phyloP scores from a whole-genome alignment of 2,329 filamentous ascomycete genomes.

The Aspergillus hiratsukae region DNA sequence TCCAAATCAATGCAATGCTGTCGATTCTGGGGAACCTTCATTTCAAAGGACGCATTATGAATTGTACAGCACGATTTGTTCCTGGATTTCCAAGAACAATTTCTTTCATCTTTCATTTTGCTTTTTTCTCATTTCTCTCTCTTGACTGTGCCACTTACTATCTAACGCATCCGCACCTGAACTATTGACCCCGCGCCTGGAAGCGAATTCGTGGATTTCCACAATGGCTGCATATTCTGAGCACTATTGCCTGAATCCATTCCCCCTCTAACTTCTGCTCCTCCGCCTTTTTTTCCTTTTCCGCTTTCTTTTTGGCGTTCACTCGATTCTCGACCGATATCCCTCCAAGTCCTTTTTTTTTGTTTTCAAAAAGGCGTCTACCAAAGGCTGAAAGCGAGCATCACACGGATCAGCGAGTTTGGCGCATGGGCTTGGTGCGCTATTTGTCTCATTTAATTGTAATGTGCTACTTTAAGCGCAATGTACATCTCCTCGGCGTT shows the following conservation, averaged over 20 bases:
- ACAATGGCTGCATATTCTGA: not conserved
- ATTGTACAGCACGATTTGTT: not conserved
- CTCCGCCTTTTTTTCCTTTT: constrained; percentile 7
- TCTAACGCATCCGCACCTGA: not conserved
- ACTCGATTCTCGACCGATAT: not conserved
- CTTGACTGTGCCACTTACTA: not conserved
- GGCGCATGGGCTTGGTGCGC: constrained; percentile 7
- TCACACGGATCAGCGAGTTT: constrained; percentile 8
- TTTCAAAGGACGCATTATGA: not conserved
- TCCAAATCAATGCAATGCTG: no score
- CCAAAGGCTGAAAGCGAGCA: constrained; percentile 1
- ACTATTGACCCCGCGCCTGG: not conserved
- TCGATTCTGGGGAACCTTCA: not conserved
- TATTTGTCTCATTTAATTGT: not conserved
- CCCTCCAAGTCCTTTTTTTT: not conserved
- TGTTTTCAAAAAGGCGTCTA: constrained; percentile 5
- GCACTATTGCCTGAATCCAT: not conserved
- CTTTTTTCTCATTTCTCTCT: not conserved
- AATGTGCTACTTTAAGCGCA: not conserved
- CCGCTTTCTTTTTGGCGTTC: constrained; percentile 3
- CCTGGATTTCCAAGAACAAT: not conserved
- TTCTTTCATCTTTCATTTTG: not conserved
- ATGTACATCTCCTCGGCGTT: constrained; percentile 3
- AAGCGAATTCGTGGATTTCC: not conserved
- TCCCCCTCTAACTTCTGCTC: constrained; percentile 7